Evolutionary conservation across 495 filamentous ascomycete species (phyloP).

Genomic region (Penicillium pulvis): DNA sequence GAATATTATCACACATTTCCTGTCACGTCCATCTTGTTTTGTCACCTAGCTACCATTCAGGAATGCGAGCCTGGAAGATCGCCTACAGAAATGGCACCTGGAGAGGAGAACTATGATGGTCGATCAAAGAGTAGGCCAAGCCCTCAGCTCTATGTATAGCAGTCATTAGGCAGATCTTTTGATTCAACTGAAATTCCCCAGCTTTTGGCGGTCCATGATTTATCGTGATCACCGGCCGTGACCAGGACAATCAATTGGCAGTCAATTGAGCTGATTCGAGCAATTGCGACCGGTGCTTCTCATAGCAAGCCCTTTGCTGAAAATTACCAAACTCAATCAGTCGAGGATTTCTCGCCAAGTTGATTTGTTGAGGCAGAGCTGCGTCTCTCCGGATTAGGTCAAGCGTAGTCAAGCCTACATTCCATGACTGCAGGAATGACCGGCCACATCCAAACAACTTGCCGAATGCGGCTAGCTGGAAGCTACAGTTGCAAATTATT

Average conservation of each 20-base stretch:
- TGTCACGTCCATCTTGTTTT: background rate
- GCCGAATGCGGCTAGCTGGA: background rate
- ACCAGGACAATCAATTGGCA: too few relatives aligned
- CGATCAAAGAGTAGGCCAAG: too few relatives aligned
- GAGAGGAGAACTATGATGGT: background rate
- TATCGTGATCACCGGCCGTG: too few relatives aligned
- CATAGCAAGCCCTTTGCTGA: too few relatives aligned
- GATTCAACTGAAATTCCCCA: too few relatives aligned
- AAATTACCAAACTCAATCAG: background rate
- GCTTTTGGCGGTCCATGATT: too few relatives aligned
- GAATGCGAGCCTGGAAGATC: background rate
- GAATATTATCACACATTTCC: background rate
- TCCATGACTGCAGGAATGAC: slow-evolving; percentile 14
- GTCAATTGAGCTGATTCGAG: too few relatives aligned
- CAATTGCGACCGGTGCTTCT: too few relatives aligned
- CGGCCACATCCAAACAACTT: slow-evolving; percentile 18
- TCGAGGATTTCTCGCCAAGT: background rate
- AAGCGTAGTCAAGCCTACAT: slow-evolving; percentile 10
- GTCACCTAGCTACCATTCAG: background rate
- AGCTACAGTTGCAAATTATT: background rate
- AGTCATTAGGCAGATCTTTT: too few relatives aligned
- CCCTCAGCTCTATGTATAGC: too few relatives aligned
- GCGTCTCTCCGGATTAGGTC: background rate
- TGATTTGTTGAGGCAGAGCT: background rate
- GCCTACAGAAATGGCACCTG: background rate